Conservation (phyloP, 1,284 basidiomycete species). For the Pulveroboletus sp. region DNA sequence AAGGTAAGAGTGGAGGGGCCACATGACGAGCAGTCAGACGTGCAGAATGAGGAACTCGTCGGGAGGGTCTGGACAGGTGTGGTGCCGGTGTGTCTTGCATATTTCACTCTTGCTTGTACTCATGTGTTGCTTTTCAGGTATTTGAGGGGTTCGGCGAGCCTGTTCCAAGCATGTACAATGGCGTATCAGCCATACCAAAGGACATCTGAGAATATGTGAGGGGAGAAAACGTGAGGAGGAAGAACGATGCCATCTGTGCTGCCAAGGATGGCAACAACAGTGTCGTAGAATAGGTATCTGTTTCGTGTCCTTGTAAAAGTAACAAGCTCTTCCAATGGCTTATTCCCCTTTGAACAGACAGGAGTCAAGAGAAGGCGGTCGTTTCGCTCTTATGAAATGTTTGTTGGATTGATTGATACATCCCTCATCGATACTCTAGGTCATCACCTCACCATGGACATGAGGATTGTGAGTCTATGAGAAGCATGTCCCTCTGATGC, state of each 20-base stretch:
- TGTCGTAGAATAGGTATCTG: too few relatives aligned
- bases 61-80: constrained; percentile 25
- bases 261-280: constrained; percentile 13
- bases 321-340: background rate
- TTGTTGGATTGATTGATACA: too few relatives aligned
- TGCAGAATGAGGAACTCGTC: constrained; percentile 15
- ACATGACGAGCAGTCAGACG: constrained; percentile 21
- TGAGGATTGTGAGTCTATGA: too few relatives aligned
- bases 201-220: constrained; percentile 22
- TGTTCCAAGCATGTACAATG: constrained; percentile 22
- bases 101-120: background rate
- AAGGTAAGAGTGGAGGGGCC: constrained; percentile 24
- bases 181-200: constrained; percentile 14
- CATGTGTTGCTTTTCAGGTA: constrained; percentile 8
- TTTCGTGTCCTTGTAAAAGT: too few relatives aligned
- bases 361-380: too few relatives aligned
- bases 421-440: too few relatives aligned
- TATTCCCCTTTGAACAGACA: too few relatives aligned
- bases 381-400: too few relatives aligned
- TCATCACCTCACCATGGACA: too few relatives aligned
- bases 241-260: constrained; percentile 18
- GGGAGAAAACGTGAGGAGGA: constrained; percentile 20
- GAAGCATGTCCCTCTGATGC: too few relatives aligned
- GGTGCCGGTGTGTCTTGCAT: constrained; percentile 15
- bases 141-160: constrained; percentile 27